These are phyloP conservation scores for Fraxinus sp. DNA, from an alignment of 305 asterid genomes.

Conservation along the genomic window DNA sequence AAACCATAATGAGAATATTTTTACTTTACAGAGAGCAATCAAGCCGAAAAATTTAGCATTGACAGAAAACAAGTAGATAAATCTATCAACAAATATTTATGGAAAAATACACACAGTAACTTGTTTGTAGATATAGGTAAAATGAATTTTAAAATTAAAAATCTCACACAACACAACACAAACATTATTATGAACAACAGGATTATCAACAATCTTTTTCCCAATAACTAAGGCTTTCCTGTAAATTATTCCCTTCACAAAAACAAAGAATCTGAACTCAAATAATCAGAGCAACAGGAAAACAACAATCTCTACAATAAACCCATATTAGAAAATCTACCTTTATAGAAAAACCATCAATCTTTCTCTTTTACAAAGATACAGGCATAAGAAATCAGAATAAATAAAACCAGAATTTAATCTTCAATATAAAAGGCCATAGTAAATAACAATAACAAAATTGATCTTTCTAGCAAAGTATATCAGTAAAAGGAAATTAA, in stretches of 20 bases:
- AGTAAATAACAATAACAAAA: neutral
- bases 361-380: neutral
- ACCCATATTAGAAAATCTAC: neutral
- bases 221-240: neutral
- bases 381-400: neutral
- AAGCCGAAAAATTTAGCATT: neutral
- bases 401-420: neutral
- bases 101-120: neutral
- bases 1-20: neutral
- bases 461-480: neutral
- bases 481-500: neutral
- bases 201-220: neutral
- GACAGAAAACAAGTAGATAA: too few species aligned
- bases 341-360: neutral
- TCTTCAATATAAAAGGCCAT: neutral
- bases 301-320: neutral
- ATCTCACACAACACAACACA: neutral
- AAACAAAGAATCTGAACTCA: neutral
- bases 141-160: neutral
- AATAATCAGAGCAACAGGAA: neutral
- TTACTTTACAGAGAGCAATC: neutral
- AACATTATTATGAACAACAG: too few species aligned
- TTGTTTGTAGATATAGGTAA: neutral
- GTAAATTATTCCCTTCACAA: neutral
- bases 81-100: neutral